Evolutionary conservation across 768 basidiomycete species (phyloP).

Genomic region (Naganishia kalamii): DNA sequence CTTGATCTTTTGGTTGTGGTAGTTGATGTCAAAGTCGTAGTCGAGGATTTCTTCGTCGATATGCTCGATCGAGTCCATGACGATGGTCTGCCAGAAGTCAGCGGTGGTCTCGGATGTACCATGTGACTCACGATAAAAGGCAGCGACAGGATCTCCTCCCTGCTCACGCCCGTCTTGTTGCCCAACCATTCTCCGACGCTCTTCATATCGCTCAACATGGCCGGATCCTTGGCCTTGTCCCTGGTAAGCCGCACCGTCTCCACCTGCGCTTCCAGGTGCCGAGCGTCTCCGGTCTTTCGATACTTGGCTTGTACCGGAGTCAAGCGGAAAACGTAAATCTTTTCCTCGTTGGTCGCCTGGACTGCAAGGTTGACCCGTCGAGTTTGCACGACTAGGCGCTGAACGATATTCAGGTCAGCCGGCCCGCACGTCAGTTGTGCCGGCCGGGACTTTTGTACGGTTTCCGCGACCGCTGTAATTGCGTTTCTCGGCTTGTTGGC

Average conservation of each 20-base stretch:
- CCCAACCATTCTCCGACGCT: conserved; percentile 16
- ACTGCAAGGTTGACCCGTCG: conserved; percentile 36
- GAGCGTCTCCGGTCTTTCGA: conserved; percentile 21
- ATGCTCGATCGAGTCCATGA: conserved; percentile 24
- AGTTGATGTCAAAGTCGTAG: conserved; percentile 21
- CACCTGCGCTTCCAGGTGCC: conserved; percentile 28
- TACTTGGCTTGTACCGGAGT: conserved; percentile 25
- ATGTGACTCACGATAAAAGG: conserved; percentile 16
- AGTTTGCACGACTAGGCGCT: conserved; percentile 35
- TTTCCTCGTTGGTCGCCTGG: conserved; percentile 30
- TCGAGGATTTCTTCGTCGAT: not conserved
- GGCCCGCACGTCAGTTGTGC: not conserved
- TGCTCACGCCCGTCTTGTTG: not conserved
- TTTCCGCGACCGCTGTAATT: conserved; percentile 32
- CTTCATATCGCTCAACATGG: not conserved
- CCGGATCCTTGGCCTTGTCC: conserved; percentile 23
- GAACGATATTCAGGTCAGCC: conserved; percentile 27
- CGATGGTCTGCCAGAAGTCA: not conserved
- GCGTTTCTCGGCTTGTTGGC: conserved; percentile 27
- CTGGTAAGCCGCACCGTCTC: conserved; percentile 26
- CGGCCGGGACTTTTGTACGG: conserved; percentile 32
- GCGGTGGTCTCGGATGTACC: not conserved
- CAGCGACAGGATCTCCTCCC: conserved; percentile 14
- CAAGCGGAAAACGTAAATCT: conserved; percentile 38
- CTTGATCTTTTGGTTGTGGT: conserved; percentile 19